Conservation (phyloP, 495 filamentous ascomycete genomes). For the Hypoxylon fragiforme region DNA sequence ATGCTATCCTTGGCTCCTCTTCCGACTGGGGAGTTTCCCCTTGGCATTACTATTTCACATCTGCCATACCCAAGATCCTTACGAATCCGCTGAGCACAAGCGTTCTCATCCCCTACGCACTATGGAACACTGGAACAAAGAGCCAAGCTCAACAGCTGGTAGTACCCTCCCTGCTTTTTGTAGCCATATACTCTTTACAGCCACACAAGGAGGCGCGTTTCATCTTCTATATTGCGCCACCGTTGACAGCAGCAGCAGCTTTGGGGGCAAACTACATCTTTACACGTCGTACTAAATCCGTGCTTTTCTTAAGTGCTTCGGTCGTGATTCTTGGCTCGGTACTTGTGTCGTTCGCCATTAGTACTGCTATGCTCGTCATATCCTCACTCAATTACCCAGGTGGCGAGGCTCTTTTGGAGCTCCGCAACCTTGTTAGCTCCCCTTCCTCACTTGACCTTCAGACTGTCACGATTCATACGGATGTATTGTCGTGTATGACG, state of each 20-base stretch:
- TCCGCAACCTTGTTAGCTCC: constrained; percentile 55
- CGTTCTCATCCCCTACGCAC: constrained; percentile 67
- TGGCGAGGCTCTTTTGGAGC: constrained; percentile 63
- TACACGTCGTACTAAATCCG: constrained; percentile 63
- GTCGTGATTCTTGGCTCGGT: constrained; percentile 60
- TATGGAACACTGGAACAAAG: constrained; percentile 53
- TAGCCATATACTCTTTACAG: constrained; percentile 76
- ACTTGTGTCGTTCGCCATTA: constrained; percentile 59
- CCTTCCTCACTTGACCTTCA: constrained; percentile 37
- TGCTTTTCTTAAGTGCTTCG: constrained; percentile 60
- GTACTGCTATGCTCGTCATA: constrained; percentile 66
- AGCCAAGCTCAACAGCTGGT: constrained; percentile 55
- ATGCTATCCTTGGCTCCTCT: constrained; percentile 75
- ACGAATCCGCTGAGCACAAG: constrained; percentile 71
- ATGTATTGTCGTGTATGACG: constrained; percentile 89
- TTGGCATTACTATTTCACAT: constrained; percentile 81
- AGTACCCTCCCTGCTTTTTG: constrained; percentile 69
- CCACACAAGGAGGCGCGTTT: constrained; percentile 98
- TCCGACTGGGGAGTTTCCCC: constrained; percentile 86
- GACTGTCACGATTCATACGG: constrained; percentile 67
- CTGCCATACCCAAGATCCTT: constrained; percentile 79
- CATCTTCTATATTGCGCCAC: constrained; percentile 84
- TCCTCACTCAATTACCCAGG: constrained; percentile 89
- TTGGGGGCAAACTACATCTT: constrained; percentile 75
- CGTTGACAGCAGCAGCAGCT: constrained; percentile 76